These are phyloP conservation scores for Violaceomyces palustris DNA, from an alignment of 1,284 basidiomycete genomes.

Conservation along the genomic window DNA sequence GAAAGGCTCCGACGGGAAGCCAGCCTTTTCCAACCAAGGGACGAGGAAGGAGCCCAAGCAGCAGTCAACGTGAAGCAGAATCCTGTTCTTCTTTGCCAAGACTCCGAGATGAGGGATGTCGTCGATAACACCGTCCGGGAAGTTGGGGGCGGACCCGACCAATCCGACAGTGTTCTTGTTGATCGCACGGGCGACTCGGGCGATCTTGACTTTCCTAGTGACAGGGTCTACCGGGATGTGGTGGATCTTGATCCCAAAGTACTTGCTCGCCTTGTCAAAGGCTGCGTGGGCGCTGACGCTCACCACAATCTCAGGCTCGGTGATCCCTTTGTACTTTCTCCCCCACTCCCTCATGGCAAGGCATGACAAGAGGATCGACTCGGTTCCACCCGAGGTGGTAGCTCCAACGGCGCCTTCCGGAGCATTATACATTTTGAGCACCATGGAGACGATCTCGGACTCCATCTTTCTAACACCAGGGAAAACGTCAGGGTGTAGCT, in stretches of 20 bases:
- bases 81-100: slow-evolving; percentile 70
- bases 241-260: slow-evolving; percentile 88
- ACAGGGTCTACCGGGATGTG: slow-evolving; percentile 75
- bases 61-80: slow-evolving; percentile 74
- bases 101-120: slow-evolving; percentile 75
- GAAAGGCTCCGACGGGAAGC: slow-evolving; percentile 44
- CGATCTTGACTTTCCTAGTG: slow-evolving; percentile 76
- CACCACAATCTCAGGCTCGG: slow-evolving; percentile 86
- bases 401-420: slow-evolving; percentile 71
- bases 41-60: slow-evolving; percentile 54
- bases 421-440: slow-evolving; percentile 71
- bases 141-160: slow-evolving; percentile 81
- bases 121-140: slow-evolving; percentile 59
- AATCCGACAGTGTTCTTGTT: slow-evolving; percentile 59
- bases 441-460: slow-evolving; percentile 92
- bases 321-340: slow-evolving; percentile 74
- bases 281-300: slow-evolving; percentile 85
- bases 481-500: slow-evolving; percentile 93
- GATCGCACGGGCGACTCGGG: slow-evolving; percentile 64
- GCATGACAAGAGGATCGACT: slow-evolving; percentile 88
- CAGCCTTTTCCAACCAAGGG: slow-evolving; percentile 47
- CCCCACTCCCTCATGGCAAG: slow-evolving; percentile 96
- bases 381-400: slow-evolving; percentile 92
- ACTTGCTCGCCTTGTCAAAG: slow-evolving; percentile 86
- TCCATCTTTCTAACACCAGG: slow-evolving; percentile 96